phyloP scores from a whole-genome alignment of 2,329 filamentous ascomycete genomes.

The Aaosphaeria pasadenensis region DNA sequence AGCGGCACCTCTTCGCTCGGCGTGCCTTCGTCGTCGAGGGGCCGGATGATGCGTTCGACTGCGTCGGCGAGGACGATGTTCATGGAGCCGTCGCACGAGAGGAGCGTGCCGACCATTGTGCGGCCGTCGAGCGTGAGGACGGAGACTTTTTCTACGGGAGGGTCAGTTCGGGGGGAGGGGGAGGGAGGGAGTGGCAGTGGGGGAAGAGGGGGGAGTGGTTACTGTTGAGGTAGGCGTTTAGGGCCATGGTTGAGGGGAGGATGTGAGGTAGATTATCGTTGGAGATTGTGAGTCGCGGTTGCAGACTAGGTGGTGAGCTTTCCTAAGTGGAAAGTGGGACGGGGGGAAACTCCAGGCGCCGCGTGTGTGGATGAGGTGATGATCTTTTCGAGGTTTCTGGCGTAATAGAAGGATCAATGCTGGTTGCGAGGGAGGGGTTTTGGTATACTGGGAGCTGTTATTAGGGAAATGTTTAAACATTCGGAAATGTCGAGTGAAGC shows the following conservation, averaged over 20 bases:
- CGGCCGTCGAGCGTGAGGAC: slow-evolving; percentile 91
- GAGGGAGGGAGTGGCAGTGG: neutral
- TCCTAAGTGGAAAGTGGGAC: neutral
- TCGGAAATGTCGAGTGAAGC: no score
- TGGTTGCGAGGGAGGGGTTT: no score
- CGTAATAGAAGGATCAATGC: no score
- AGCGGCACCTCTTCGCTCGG: slow-evolving; percentile 76
- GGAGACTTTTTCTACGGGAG: slow-evolving; percentile 73
- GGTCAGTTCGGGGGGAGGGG: slow-evolving; percentile 8
- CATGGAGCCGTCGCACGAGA: slow-evolving; percentile 86
- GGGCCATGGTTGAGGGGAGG: slow-evolving; percentile 30
- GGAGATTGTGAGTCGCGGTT: neutral
- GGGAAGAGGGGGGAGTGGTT: slow-evolving; percentile 1
- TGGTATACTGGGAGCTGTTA: no score
- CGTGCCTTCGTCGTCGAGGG: slow-evolving; percentile 72
- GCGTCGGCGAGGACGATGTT: slow-evolving; percentile 86
- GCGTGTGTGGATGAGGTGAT: no score
- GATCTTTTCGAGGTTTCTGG: no score
- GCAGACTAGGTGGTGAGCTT: neutral
- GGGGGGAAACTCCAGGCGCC: no score
- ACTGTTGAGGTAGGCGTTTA: slow-evolving; percentile 45
- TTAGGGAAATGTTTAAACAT: no score
- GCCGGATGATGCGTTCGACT: slow-evolving; percentile 85
- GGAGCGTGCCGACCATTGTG: slow-evolving; percentile 70
- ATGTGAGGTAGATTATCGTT: neutral